phyloP scores from a whole-genome alignment of 1,284 basidiomycete genomes.

The Ceratobasidium sp. region DNA sequence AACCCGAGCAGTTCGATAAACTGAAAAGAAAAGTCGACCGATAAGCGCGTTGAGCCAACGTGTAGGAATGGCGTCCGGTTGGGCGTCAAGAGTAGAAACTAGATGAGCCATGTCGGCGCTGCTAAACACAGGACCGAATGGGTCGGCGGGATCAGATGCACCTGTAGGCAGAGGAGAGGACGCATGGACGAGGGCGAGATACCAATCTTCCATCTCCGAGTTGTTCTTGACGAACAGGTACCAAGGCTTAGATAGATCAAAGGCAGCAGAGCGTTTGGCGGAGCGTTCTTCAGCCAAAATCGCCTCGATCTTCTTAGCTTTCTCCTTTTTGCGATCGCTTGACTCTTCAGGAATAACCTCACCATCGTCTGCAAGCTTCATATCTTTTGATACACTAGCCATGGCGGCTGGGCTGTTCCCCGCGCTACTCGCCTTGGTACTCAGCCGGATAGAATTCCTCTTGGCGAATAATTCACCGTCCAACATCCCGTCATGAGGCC shows the following conservation, averaged over 20 bases:
- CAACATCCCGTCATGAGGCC: slow-evolving; percentile 67
- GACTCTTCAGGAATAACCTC: slow-evolving; percentile 51
- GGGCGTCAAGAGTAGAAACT: slow-evolving; percentile 84
- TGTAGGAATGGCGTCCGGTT: slow-evolving; percentile 94
- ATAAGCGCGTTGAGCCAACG: slow-evolving; percentile 96
- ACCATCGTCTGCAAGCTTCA: slow-evolving; percentile 55
- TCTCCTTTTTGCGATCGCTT: slow-evolving; percentile 52
- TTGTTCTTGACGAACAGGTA: slow-evolving; percentile 87
- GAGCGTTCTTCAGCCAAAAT: slow-evolving; percentile 49
- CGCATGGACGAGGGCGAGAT: slow-evolving; percentile 82
- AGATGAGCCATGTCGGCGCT: slow-evolving; percentile 83
- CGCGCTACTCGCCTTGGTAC: slow-evolving; percentile 55
- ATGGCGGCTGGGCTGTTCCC: slow-evolving; percentile 47
- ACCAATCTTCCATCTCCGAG: slow-evolving; percentile 96
- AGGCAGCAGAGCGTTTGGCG: slow-evolving; percentile 59
- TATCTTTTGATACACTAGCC: slow-evolving; percentile 63
- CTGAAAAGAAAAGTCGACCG: slow-evolving; percentile 90
- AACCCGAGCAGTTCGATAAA: slow-evolving; percentile 82
- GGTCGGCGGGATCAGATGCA: slow-evolving; percentile 59
- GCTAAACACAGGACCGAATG: slow-evolving; percentile 67
- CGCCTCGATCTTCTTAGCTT: slow-evolving; percentile 56
- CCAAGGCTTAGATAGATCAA: slow-evolving; percentile 71
- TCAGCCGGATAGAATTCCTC: slow-evolving; percentile 83
- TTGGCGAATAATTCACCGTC: slow-evolving; percentile 91
- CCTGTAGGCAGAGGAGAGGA: slow-evolving; percentile 45